Evolutionary conservation across 441 rosid species (phyloP).

Genomic region (Adansonia grandidieri): DNA sequence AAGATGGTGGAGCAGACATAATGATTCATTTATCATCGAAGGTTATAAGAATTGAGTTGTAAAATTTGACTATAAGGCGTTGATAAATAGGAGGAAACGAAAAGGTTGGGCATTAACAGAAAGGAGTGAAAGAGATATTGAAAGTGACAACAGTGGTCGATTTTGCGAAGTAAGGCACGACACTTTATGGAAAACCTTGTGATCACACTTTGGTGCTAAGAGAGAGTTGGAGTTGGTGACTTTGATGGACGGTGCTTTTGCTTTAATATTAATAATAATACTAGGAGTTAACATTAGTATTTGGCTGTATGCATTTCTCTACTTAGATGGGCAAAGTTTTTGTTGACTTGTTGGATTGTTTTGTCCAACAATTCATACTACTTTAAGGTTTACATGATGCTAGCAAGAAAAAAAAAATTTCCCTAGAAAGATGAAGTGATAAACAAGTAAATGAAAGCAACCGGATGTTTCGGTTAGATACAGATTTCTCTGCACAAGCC

Average conservation of each 20-base stretch:
- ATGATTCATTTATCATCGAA: constrained; percentile 22
- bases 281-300: neutral
- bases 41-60: neutral
- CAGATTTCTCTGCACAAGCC: neutral
- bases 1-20: neutral
- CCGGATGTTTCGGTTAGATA: neutral
- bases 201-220: neutral
- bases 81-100: constrained; percentile 16
- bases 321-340: neutral
- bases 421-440: neutral
- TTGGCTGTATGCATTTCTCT: neutral
- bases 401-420: neutral
- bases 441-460: neutral
- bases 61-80: neutral
- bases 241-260: neutral
- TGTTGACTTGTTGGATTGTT: constrained; percentile 12
- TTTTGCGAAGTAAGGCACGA: neutral
- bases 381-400: neutral
- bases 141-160: constrained; percentile 19
- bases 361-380: neutral
- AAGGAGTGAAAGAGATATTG: constrained; percentile 6
- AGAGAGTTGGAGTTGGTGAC: neutral
- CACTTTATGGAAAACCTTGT: constrained; percentile 6
- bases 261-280: neutral
- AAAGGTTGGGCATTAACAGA: neutral